Conservation (phyloP, 75 land plant genomes). For the Chamaecyparis obtusa region DNA sequence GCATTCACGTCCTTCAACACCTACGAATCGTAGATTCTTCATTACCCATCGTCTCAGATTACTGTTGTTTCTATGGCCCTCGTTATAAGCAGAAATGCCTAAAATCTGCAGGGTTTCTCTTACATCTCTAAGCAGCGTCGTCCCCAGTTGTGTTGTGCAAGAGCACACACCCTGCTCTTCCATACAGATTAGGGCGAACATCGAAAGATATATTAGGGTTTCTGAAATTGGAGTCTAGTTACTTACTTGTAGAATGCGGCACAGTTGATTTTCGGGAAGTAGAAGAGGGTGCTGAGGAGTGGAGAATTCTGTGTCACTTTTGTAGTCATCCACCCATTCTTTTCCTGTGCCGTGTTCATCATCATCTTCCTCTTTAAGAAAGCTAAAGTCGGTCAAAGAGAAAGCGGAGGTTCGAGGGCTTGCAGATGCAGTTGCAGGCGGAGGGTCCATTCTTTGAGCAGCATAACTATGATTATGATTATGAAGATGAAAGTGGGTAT, state of each 20-base stretch:
- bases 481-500: too few relatives aligned
- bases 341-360: not conserved
- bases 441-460: too few relatives aligned
- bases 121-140: not conserved
- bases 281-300: not conserved
- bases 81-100: not conserved
- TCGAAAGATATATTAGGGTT: not conserved
- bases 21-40: slow-evolving; percentile 5
- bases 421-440: not conserved
- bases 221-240: not conserved
- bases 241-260: not conserved
- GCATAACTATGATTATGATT: too few relatives aligned
- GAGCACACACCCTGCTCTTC: slow-evolving; percentile 7
- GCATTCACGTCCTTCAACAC: too few relatives aligned
- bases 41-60: not conserved
- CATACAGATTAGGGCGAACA: not conserved
- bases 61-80: not conserved
- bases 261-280: not conserved
- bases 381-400: not conserved
- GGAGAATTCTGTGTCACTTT: slow-evolving; percentile 7
- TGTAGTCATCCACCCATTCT: slow-evolving; percentile 11
- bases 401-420: not conserved
- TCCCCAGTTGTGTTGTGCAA: not conserved
- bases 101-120: not conserved
- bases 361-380: not conserved